A percentile compares a stretch with the other conserved stretches of the same genome.
phyloP scores from a whole-genome alignment of 768 basidiomycete genomes.

The Agrocybe chaxingu region DNA sequence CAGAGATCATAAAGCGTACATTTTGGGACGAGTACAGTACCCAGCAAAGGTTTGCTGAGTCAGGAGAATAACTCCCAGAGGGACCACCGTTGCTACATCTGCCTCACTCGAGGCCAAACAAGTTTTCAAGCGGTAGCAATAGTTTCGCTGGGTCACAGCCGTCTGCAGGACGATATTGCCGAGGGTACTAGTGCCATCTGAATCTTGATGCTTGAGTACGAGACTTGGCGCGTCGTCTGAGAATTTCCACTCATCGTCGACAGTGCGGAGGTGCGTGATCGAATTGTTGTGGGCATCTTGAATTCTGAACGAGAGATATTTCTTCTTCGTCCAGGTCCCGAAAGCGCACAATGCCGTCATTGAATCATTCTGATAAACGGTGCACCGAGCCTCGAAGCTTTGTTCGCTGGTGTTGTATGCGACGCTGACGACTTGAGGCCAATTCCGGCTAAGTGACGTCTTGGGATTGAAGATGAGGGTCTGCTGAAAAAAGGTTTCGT shows the following conservation, averaged over 20 bases:
- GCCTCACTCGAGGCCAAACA: slow-evolving; percentile 5
- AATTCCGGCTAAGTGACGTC: too few species aligned
- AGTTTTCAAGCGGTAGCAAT: slow-evolving; percentile 12
- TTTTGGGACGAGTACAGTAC: background rate
- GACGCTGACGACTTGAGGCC: too few species aligned
- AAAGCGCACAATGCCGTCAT: too few species aligned
- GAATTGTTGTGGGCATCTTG: too few species aligned
- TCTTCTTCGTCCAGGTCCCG: too few species aligned
- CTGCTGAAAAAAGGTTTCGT: too few species aligned
- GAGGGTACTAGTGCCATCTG: background rate
- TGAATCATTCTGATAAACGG: too few species aligned
- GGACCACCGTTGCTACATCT: slow-evolving; percentile 3
- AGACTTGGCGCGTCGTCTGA: slow-evolving; percentile 14
- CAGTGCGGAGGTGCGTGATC: slow-evolving; percentile 1
- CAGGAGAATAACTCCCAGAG: background rate
- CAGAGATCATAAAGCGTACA: background rate
- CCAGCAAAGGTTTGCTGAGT: slow-evolving; percentile 7
- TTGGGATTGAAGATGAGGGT: too few species aligned
- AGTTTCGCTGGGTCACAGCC: slow-evolving; percentile 12
- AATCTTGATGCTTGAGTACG: background rate
- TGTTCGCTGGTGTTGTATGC: too few species aligned
- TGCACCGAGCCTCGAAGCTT: too few species aligned
- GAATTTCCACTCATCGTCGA: slow-evolving; percentile 12
- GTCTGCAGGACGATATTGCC: slow-evolving; percentile 10
- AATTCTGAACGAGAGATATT: too few species aligned